Conservation (phyloP, 1,284 basidiomycete species). For the Paramarasmius palmivorus region DNA sequence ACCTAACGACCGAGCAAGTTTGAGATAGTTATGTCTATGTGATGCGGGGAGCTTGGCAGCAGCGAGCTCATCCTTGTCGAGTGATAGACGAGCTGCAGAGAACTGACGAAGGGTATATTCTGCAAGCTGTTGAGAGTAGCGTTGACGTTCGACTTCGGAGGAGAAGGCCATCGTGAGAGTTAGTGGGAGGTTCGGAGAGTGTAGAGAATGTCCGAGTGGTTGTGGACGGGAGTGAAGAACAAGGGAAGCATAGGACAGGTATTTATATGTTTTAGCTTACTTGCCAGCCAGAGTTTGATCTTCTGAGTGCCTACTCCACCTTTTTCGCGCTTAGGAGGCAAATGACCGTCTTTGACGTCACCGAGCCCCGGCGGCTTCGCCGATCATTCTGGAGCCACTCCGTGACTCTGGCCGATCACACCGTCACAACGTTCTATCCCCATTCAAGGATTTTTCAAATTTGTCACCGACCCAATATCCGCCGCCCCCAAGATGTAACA, state of each 20-base stretch:
- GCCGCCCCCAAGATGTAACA: slow-evolving; percentile 39
- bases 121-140: slow-evolving; percentile 47
- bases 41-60: slow-evolving; percentile 35
- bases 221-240: background rate
- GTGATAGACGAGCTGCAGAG: slow-evolving; percentile 31
- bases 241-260: background rate
- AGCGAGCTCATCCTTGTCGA: slow-evolving; percentile 33
- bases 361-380: background rate
- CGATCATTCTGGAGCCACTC: background rate
- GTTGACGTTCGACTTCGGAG: slow-evolving; percentile 26
- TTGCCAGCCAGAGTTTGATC: background rate
- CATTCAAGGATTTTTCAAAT: slow-evolving; percentile 16
- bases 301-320: background rate
- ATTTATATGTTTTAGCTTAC: background rate
- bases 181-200: slow-evolving; percentile 2
- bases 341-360: background rate
- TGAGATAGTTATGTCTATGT: slow-evolving; percentile 20
- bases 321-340: background rate
- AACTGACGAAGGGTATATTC: slow-evolving; percentile 50
- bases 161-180: slow-evolving; percentile 24
- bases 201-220: background rate
- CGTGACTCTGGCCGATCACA: background rate
- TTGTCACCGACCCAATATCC: slow-evolving; percentile 37
- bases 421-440: background rate
- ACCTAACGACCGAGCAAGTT: background rate